These are phyloP conservation scores for Theobroma cacao DNA, from an alignment of 345 rosid genomes.

Conservation along the genomic window DNA sequence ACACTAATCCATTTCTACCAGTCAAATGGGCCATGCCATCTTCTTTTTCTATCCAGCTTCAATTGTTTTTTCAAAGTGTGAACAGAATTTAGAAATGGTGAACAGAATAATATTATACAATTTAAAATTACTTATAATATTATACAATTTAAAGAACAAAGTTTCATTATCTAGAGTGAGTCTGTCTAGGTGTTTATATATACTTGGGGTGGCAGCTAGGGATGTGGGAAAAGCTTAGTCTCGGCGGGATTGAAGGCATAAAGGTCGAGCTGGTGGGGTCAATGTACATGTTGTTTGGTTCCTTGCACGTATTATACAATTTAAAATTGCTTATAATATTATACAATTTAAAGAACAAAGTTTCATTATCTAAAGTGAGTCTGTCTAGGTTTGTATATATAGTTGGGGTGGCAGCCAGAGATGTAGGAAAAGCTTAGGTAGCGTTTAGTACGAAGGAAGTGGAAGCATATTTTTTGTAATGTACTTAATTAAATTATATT, in stretches of 20 bases:
- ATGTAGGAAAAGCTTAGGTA: background rate
- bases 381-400: background rate
- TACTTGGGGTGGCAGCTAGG: background rate
- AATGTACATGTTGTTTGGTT: background rate
- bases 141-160: too few species aligned
- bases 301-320: too few species aligned
- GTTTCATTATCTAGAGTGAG: background rate
- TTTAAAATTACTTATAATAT: too few species aligned
- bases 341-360: too few species aligned
- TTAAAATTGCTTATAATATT: too few species aligned
- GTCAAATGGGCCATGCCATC: background rate
- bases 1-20: background rate
- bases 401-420: background rate
- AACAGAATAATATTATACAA: too few species aligned
- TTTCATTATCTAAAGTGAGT: background rate
- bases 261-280: constrained; percentile 37
- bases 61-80: too few species aligned
- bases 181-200: background rate
- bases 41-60: background rate
- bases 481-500: too few species aligned
- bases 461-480: too few species aligned
- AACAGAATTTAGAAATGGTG: background rate
- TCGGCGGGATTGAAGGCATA: constrained; percentile 59
- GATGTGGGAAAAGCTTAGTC: background rate
- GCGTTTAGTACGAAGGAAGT: too few species aligned